Conservation (phyloP, 78 protist species). For the Pelomyxa schiedti region DNA sequence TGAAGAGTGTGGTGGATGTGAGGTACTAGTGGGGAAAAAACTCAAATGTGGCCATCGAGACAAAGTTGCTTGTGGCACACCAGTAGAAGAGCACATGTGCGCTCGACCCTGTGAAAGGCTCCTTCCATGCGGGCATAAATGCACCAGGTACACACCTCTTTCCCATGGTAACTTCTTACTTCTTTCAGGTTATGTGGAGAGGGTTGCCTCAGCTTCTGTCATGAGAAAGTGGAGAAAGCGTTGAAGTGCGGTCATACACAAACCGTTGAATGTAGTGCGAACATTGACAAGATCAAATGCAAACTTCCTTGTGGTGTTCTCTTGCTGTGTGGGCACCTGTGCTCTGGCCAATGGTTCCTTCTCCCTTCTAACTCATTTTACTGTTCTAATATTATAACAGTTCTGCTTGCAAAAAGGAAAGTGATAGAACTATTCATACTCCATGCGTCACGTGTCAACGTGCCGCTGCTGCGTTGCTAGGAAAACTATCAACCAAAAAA, state of each 20-base stretch:
- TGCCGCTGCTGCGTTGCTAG: too few species aligned
- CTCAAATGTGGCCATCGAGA: neutral
- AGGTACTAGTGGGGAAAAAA: neutral
- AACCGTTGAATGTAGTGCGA: neutral
- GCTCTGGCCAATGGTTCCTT: too few species aligned
- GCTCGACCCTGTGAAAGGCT: neutral
- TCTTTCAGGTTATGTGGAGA: neutral
- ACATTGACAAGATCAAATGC: neutral
- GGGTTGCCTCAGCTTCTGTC: neutral
- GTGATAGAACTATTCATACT: too few species aligned
- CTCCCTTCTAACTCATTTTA: too few species aligned
- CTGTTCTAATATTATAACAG: too few species aligned
- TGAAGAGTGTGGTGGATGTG: neutral
- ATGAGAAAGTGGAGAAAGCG: neutral
- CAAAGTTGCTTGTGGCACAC: neutral
- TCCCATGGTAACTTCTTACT: too few species aligned
- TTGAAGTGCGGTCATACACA: neutral
- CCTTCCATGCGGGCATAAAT: conserved; percentile 3
- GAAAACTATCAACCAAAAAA: too few species aligned
- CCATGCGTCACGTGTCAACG: too few species aligned
- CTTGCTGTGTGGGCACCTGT: neutral
- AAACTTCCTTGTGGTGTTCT: neutral
- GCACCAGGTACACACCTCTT: too few species aligned
- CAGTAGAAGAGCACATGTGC: neutral
- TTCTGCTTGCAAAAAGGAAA: too few species aligned